These are phyloP conservation scores for Alternaria triticimaculans DNA, from an alignment of 2,329 filamentous ascomycete genomes.

Conservation along the genomic window DNA sequence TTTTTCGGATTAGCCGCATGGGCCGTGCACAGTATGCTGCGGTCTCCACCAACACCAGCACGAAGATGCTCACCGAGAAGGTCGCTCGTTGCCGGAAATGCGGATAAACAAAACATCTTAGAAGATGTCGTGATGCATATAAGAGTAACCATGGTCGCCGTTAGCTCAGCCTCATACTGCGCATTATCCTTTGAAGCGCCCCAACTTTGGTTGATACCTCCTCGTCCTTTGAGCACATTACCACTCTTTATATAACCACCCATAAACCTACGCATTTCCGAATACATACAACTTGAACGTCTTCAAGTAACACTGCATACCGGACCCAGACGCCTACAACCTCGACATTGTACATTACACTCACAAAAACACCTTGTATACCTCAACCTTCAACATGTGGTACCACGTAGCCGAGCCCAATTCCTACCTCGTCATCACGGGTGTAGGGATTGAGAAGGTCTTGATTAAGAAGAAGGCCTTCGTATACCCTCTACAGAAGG, in stretches of 20 bases:
- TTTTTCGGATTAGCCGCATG: background rate
- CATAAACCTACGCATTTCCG: background rate
- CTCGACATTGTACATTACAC: background rate
- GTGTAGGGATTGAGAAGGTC: constrained; percentile 75
- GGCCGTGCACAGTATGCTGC: background rate
- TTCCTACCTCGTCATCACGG: constrained; percentile 87
- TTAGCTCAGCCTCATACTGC: background rate
- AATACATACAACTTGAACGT: background rate
- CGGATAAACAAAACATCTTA: background rate
- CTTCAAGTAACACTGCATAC: background rate
- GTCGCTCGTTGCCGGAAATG: background rate
- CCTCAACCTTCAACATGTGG: constrained; percentile 43
- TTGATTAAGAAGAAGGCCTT: constrained; percentile 75
- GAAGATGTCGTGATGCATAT: background rate
- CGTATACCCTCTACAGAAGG: constrained; percentile 49
- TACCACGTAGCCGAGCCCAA: constrained; percentile 76
- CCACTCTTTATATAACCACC: background rate
- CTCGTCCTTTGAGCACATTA: background rate
- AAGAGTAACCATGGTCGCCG: background rate
- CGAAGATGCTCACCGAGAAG: constrained; percentile 5
- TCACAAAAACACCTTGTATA: no score
- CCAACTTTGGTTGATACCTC: background rate
- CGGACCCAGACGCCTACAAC: background rate
- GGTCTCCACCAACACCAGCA: constrained; percentile 2
- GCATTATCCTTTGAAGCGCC: background rate